Evolutionary conservation across 2,329 filamentous ascomycete genomes (phyloP).

Genomic region (Aspergillus fijiensis): DNA sequence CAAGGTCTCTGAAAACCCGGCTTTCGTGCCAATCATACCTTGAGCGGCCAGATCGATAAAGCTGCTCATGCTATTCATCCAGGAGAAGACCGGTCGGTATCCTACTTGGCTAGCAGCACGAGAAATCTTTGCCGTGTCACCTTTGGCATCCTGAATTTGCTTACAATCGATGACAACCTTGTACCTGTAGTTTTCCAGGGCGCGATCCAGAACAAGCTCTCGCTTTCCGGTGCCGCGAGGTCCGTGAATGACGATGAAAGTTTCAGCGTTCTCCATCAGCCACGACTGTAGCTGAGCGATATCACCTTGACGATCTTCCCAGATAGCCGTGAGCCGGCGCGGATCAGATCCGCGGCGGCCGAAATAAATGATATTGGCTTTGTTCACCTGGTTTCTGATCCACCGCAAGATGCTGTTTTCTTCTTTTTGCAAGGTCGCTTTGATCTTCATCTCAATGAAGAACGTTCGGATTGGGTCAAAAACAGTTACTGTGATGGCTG

Average conservation of each 20-base stretch:
- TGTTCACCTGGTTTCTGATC: constrained; percentile 66
- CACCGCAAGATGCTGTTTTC: constrained; percentile 75
- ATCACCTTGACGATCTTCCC: constrained; percentile 79
- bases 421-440: constrained; percentile 69
- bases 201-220: constrained; percentile 82
- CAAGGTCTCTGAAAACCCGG: constrained; percentile 88
- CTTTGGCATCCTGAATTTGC: constrained; percentile 83
- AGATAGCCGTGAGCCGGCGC: constrained; percentile 74
- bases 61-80: constrained; percentile 92
- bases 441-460: constrained; percentile 86
- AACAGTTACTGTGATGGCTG: constrained; percentile 78
- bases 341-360: constrained; percentile 55
- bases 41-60: constrained; percentile 90
- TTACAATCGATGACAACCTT: constrained; percentile 91
- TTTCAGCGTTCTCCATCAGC: constrained; percentile 84
- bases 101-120: constrained; percentile 80
- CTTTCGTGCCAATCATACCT: constrained; percentile 89
- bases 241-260: constrained; percentile 90
- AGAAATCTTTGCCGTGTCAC: constrained; percentile 81
- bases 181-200: constrained; percentile 71
- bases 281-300: constrained; percentile 81
- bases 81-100: constrained; percentile 90
- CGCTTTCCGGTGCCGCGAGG: constrained; percentile 88
- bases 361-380: constrained; percentile 48
- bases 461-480: constrained; percentile 95